Conservation (phyloP, 805 yeast species). For the Blastobotrys americana region DNA sequence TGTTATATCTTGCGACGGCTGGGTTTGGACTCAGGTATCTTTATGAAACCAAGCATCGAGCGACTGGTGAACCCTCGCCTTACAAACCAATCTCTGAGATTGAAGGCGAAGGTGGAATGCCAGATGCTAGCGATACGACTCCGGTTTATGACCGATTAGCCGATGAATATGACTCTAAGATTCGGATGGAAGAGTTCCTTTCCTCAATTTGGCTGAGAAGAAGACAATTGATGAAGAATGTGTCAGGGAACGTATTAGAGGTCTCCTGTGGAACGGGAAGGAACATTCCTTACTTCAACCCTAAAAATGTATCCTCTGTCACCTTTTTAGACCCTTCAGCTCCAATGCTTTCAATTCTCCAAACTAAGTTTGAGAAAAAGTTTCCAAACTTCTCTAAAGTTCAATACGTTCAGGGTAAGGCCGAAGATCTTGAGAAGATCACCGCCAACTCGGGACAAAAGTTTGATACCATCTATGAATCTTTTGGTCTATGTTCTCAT, state of each 20-base stretch:
- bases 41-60: conserved; percentile 30
- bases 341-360: conserved; percentile 78
- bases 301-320: conserved; percentile 54
- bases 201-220: conserved; percentile 47
- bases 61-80: conserved; percentile 30
- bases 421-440: conserved; percentile 66
- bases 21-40: conserved; percentile 25
- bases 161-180: conserved; percentile 68
- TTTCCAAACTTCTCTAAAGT: conserved; percentile 65
- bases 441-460: conserved; percentile 40
- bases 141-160: conserved; percentile 60
- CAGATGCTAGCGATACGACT: conserved; percentile 76
- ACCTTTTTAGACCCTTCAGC: conserved; percentile 81
- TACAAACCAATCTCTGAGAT: conserved; percentile 20
- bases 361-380: conserved; percentile 58
- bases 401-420: conserved; percentile 84
- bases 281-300: conserved; percentile 68
- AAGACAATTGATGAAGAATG: conserved; percentile 70
- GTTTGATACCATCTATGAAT: conserved; percentile 88
- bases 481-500: conserved; percentile 94
- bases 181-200: conserved; percentile 62
- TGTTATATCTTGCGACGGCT: conserved; percentile 20
- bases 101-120: conserved; percentile 33
- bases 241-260: conserved; percentile 85
- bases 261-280: conserved; percentile 96